phyloP scores from a whole-genome alignment of 345 rosid genomes.

The Citrus sp. region DNA sequence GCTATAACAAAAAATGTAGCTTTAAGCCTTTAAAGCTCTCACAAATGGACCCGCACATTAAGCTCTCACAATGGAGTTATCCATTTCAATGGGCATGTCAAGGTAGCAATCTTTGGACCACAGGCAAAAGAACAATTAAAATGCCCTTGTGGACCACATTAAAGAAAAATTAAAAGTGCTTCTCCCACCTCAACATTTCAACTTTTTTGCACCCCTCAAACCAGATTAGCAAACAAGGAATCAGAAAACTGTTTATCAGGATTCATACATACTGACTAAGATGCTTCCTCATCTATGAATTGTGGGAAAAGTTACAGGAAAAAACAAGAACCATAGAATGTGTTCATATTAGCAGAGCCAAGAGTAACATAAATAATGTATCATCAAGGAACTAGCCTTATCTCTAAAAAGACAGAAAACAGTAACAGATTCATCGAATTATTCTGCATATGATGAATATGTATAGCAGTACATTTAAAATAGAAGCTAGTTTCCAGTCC shows the following conservation, averaged over 20 bases:
- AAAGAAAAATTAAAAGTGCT: background rate
- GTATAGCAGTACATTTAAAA: background rate
- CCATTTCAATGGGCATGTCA: constrained; percentile 4
- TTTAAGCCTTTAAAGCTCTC: background rate
- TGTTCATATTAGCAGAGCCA: background rate
- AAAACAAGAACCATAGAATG: background rate
- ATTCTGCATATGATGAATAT: background rate
- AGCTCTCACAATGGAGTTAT: background rate
- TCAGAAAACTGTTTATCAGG: background rate
- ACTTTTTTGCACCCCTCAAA: background rate
- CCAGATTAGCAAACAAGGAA: background rate
- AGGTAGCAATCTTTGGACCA: background rate
- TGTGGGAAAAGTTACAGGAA: background rate
- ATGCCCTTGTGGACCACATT: background rate
- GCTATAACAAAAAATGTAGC: too few relatives aligned
- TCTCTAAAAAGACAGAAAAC: background rate
- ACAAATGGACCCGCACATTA: background rate
- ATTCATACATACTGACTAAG: background rate
- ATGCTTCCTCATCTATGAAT: background rate
- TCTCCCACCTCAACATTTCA: background rate
- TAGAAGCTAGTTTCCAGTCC: too few relatives aligned
- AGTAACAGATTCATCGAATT: background rate
- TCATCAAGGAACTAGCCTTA: background rate
- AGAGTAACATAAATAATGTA: too few relatives aligned
- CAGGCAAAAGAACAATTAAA: background rate